Base-by-base conservation (phyloP, 108 stramenopile genomes). In the Skeletonema costatum region DNA sequence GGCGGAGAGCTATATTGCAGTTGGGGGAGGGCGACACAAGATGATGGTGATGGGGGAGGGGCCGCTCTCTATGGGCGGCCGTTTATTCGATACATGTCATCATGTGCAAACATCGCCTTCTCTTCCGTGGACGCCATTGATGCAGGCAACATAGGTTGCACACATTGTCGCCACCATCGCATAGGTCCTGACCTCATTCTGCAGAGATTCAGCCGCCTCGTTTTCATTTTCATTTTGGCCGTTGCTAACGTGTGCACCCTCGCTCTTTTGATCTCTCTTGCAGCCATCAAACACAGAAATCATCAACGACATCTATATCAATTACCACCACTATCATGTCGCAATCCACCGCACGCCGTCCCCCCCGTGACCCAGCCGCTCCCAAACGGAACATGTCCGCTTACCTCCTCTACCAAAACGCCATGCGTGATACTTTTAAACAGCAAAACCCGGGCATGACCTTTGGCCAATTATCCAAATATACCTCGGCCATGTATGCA, bases 311-410 rank as follows among this genome's bases (percentile, higher is more conserved):
- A 19, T 7, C 7, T 21, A 21, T 17, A 51, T 51, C 50, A 19
- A 51, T 19, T 21, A 51, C 11, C 44, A 46, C 11, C 44, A 56
- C 4, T 3, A 56, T 29, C 53, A 56, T 56, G 39, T 41, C 39
- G 39, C 39, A 16, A 56, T 25, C 53, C 19, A 21, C 53, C 19
- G 25, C 53, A 29, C 78, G 78, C 53, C 72, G 68, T 36, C 75
- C 82, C 1, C 66, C 74, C 7, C 74, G 92, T 62, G 92, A 91
- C 67, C 90, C 90, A 51, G 69, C 64, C 53, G 93, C 92, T 21
- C 93, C 93, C 60, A 95, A 95, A 85, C 89, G 91, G 71, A 95
- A 95, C 88, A 88, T 92, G 89, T 89, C 87, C 41, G 91, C 93
- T 6, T 95, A 95, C 56, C 71, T 92, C 62, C 85, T 92, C 65